Evolutionary conservation across 352 stramenopile genomes (phyloP).

Genomic region (Globisporangium lucens): DNA sequence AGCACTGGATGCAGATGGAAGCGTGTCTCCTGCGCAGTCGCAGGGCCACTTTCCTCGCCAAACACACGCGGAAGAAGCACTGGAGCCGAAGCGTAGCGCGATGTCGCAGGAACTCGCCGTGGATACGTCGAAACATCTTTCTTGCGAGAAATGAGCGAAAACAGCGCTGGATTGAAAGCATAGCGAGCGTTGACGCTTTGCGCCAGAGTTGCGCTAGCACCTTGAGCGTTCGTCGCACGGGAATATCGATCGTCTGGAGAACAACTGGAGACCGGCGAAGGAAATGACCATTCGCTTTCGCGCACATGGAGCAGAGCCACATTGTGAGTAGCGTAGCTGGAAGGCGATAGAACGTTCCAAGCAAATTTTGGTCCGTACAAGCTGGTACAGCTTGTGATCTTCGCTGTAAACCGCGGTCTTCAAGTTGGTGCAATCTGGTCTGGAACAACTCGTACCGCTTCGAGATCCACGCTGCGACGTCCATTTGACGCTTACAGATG

Average conservation of each 20-base stretch:
- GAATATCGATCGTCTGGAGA: conserved; percentile 36
- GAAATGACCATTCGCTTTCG: conserved; percentile 24
- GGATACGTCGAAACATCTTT: conserved; percentile 21
- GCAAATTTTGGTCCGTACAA: too few relatives aligned
- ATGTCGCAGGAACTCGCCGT: conserved; percentile 16
- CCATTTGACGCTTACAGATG: conserved; percentile 43
- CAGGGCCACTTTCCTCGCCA: conserved; percentile 24
- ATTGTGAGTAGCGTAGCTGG: conserved; percentile 34
- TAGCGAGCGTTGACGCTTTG: conserved; percentile 17
- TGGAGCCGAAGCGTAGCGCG: conserved; percentile 35
- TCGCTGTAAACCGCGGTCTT: not conserved
- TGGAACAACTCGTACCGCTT: conserved; percentile 5
- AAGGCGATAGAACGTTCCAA: conserved; percentile 29
- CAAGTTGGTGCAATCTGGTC: conserved; percentile 6
- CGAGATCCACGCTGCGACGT: conserved; percentile 38
- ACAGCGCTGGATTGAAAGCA: conserved; percentile 33
- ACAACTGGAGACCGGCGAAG: conserved; percentile 39
- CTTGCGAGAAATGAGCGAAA: conserved; percentile 30
- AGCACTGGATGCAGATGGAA: conserved; percentile 40
- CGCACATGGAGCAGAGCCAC: conserved; percentile 37
- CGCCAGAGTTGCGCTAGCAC: conserved; percentile 30
- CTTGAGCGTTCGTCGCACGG: conserved; percentile 28
- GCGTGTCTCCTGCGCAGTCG: conserved; percentile 28
- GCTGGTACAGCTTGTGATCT: not conserved
- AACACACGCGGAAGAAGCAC: conserved; percentile 42